These are phyloP conservation scores for Babesia ovata DNA, from an alignment of 169 alveolate genomes.

Conservation along the genomic window DNA sequence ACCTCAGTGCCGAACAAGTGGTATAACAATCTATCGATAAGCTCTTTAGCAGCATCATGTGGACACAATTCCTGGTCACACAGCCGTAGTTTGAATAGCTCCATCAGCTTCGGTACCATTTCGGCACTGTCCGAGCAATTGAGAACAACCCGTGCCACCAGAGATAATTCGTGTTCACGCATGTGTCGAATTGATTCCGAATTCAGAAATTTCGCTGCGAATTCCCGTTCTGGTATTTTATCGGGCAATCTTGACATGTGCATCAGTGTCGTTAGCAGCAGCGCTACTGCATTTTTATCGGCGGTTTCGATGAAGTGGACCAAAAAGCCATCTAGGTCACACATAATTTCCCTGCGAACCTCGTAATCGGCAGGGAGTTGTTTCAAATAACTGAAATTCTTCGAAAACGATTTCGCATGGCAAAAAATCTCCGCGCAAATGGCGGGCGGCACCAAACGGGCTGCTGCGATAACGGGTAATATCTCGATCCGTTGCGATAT, in stretches of 20 bases:
- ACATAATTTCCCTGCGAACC: neutral
- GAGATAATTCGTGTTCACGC: constrained; percentile 8
- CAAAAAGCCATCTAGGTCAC: neutral
- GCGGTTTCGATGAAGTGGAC: neutral
- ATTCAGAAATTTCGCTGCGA: neutral
- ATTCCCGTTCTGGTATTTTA: neutral
- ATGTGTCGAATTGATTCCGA: neutral
- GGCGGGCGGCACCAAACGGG: constrained; percentile 13
- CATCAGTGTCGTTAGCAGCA: neutral
- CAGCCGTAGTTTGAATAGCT: neutral
- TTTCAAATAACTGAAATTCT: neutral
- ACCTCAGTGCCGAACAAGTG: constrained; percentile 1
- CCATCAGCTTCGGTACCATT: neutral
- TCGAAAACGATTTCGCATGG: neutral
- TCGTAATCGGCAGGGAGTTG: constrained; percentile 4
- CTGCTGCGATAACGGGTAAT: constrained; percentile 14
- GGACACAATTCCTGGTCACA: neutral
- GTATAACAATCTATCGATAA: neutral
- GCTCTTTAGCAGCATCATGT: neutral
- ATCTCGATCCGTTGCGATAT: constrained; percentile 7
- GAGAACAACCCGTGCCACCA: constrained; percentile 1
- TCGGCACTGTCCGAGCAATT: neutral
- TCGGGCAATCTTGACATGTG: constrained; percentile 1
- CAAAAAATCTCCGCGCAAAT: neutral
- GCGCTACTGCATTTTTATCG: neutral